Evolutionary conservation across 2,329 filamentous ascomycete genomes (phyloP).

Genomic region (Fusarium anguioides): DNA sequence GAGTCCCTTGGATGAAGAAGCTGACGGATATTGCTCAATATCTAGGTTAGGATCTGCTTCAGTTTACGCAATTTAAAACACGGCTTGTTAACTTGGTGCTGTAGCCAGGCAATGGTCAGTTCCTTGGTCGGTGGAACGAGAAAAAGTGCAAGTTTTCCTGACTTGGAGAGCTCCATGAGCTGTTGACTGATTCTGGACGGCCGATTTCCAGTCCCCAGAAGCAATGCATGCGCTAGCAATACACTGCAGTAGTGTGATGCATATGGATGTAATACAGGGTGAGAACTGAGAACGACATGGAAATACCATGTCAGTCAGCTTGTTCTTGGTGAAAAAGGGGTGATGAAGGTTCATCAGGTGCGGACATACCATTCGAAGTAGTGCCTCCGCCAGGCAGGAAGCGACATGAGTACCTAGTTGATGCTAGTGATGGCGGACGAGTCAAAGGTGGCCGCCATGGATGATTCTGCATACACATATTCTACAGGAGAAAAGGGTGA

Average conservation of each 20-base stretch:
- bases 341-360: constrained; percentile 15
- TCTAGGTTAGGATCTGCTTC: not conserved
- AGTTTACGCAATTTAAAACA: not conserved
- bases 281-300: constrained; percentile 30
- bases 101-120: not conserved
- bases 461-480: constrained; percentile 30
- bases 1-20: constrained; percentile 5
- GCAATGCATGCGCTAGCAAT: constrained; percentile 36
- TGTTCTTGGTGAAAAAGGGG: constrained; percentile 35
- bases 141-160: not conserved
- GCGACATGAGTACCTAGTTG: constrained; percentile 2
- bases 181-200: constrained; percentile 31
- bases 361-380: constrained; percentile 21
- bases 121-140: not conserved
- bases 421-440: constrained; percentile 20
- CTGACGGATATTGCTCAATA: not conserved
- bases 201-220: constrained; percentile 30
- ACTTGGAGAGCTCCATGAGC: not conserved
- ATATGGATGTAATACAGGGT: constrained; percentile 24
- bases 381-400: constrained; percentile 1
- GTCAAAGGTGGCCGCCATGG: constrained; percentile 16
- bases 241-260: constrained; percentile 44
- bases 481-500: constrained; percentile 29
- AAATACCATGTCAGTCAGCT: constrained; percentile 25
- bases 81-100: not conserved